Conservation (phyloP, 768 basidiomycete species). For the Boletus rex-veris region DNA sequence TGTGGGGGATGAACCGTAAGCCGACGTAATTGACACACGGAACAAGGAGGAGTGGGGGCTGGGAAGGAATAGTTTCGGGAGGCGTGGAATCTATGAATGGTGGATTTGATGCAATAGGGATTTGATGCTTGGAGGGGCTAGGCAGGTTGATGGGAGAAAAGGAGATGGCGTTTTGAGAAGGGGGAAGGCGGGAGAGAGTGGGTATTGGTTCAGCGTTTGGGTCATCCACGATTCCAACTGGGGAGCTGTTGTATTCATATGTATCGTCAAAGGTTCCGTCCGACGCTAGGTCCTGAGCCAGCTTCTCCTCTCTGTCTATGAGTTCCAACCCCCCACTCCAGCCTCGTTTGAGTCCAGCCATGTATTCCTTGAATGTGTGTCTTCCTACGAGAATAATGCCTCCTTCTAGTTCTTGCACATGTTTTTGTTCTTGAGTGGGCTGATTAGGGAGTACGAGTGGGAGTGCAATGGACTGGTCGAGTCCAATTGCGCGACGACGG, state of each 20-base stretch:
- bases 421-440: slow-evolving; percentile 49
- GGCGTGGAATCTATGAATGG: slow-evolving; percentile 41
- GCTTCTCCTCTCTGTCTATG: slow-evolving; percentile 65
- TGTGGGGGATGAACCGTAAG: slow-evolving; percentile 77
- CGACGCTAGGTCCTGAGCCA: slow-evolving; percentile 62
- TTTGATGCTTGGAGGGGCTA: slow-evolving; percentile 16
- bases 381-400: slow-evolving; percentile 86
- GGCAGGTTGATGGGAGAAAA: slow-evolving; percentile 33
- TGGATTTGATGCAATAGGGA: slow-evolving; percentile 15
- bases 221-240: slow-evolving; percentile 23
- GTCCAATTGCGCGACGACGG: slow-evolving; percentile 62
- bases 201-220: slow-evolving; percentile 40
- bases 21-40: slow-evolving; percentile 76
- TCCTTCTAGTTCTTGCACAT: slow-evolving; percentile 66
- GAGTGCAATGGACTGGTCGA: slow-evolving; percentile 49
- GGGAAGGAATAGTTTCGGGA: slow-evolving; percentile 58
- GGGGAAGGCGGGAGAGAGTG: slow-evolving; percentile 36
- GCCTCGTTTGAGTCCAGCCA: slow-evolving; percentile 80
- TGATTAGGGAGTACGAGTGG: slow-evolving; percentile 50
- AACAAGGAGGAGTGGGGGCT: slow-evolving; percentile 78
- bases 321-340: slow-evolving; percentile 74
- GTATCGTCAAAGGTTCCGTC: slow-evolving; percentile 81
- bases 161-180: slow-evolving; percentile 32
- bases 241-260: slow-evolving; percentile 30
- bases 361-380: slow-evolving; percentile 91